A percentile compares a stretch with the other conserved stretches of the same genome.
Evolutionary conservation across 768 basidiomycete species (phyloP).

Genomic region (Leccinum truebloodii): DNA sequence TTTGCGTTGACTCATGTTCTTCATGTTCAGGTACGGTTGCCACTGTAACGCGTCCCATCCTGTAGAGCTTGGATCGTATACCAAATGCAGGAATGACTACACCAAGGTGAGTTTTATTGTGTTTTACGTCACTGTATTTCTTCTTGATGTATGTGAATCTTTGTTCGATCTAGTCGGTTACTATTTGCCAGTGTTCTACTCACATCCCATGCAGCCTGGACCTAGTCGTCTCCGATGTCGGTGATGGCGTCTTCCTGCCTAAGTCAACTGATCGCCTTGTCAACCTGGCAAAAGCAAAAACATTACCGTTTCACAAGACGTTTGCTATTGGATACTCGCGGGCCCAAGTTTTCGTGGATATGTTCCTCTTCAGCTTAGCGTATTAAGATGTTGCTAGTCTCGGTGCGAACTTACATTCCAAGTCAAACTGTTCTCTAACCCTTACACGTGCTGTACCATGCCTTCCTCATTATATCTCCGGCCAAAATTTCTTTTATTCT

Average conservation of each 20-base stretch:
- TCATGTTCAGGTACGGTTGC: slow-evolving; percentile 85
- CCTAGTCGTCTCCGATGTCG: slow-evolving; percentile 89
- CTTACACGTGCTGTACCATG: slow-evolving; percentile 54
- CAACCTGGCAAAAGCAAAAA: slow-evolving; percentile 83
- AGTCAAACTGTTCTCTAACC: not conserved
- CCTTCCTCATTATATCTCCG: slow-evolving; percentile 95
- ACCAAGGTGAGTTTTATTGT: slow-evolving; percentile 93
- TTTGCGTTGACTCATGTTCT: not conserved
- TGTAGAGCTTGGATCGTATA: slow-evolving; percentile 92
- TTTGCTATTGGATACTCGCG: slow-evolving; percentile 99
- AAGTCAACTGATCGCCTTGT: slow-evolving; percentile 96
- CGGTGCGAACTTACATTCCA: slow-evolving; percentile 42
- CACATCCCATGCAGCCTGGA: slow-evolving; percentile 48
- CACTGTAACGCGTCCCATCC: slow-evolving; percentile 93
- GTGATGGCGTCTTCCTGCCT: slow-evolving; percentile 90
- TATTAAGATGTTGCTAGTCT: slow-evolving; percentile 97
- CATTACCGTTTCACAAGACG: slow-evolving; percentile 94
- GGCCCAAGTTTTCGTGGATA: slow-evolving; percentile 95
- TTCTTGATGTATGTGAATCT: slow-evolving; percentile 77
- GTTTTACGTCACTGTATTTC: slow-evolving; percentile 88
- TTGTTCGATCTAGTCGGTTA: not conserved
- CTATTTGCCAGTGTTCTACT: slow-evolving; percentile 3
- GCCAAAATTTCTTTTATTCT: slow-evolving; percentile 97
- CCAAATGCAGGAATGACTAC: slow-evolving; percentile 86
- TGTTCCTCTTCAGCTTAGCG: slow-evolving; percentile 94